Base-by-base conservation (phyloP, 305 asterid species). In the Solanum hybrid region DNA sequence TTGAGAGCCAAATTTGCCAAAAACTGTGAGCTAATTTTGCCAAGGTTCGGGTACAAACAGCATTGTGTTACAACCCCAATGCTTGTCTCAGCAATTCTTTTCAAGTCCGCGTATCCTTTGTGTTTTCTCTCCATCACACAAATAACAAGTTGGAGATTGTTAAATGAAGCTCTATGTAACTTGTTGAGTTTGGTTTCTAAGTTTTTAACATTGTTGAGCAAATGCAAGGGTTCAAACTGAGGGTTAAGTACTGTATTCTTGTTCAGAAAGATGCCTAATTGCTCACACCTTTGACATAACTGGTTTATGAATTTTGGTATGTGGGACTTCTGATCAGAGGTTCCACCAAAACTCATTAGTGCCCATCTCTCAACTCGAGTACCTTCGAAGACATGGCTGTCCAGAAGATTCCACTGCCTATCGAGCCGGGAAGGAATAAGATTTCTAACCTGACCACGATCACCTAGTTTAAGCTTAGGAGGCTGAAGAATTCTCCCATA, bases 41-140 rank as follows among this genome's bases (percentile, higher is more conserved):
- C 93, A 37, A 97, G 96, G 89, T 97, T 97, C 2, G 95, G 89
- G 76, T 95, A 97, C 90, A 97, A 91, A 89, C 99, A 97, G 90
- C 99, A 97, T 67, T 97, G 99, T 92, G 95, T 96, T 18, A 97
- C 92, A 3, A 97, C 90, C 0, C 99, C 99, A 3, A 97, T 93
- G 34, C 93, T 88, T 10, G 99, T 96, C 92, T 97, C 99, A 4
- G 99, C 95, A 1, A 97, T 95, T 82, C 99, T 92, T 89, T 97
- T 97, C 93, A 97, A 92, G 90, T 97, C 99, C 0, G 95, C 99
- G 4, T 96, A 97, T 12, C 99, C 99, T 92, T 93, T 96, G 94
- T 97, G 99, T 89, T 96, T 97, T 90, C 91, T 95, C 94, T 97
- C 99, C 99, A 97, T 97, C 16, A 97, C 97, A 84, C 99, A 96